Conservation (phyloP, 306 rosid species). For the Biancaea sappan region DNA sequence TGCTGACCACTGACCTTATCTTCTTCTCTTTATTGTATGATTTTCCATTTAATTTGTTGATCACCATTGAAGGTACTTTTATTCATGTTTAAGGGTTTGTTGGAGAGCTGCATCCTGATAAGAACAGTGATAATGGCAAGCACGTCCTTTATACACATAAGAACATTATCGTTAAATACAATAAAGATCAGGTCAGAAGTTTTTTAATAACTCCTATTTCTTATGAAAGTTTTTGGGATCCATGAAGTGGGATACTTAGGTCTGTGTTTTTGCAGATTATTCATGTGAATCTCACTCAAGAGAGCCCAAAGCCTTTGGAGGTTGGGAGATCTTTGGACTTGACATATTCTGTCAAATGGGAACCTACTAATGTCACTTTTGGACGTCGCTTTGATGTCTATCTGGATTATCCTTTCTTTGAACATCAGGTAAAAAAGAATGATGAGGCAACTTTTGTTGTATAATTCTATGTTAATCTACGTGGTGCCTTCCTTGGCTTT, state of each 20-base stretch:
- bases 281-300: conserved; percentile 92
- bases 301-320: conserved; percentile 74
- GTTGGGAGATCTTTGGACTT: conserved; percentile 67
- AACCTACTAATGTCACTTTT: conserved; percentile 71
- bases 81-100: conserved; percentile 70
- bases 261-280: conserved; percentile 64
- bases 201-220: conserved; percentile 30
- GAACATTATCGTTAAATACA: conserved; percentile 68
- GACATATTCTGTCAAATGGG: conserved; percentile 93
- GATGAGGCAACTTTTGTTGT: conserved; percentile 18
- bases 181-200: conserved; percentile 87
- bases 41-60: conserved; percentile 30
- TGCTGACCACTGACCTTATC: conserved; percentile 34
- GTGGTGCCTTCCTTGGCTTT: neutral
- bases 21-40: conserved; percentile 23
- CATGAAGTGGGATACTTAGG: conserved; percentile 31
- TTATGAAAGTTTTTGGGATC: conserved; percentile 24
- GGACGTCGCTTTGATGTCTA: conserved; percentile 95
- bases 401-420: conserved; percentile 96
- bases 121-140: conserved; percentile 77
- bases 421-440: conserved; percentile 78
- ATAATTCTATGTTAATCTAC: conserved; percentile 21
- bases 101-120: conserved; percentile 84
- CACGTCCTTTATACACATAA: conserved; percentile 91
- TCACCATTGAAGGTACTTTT: conserved; percentile 29